A percentile compares a stretch with the other conserved stretches of the same genome.
Conservation (phyloP, 129 eudicot genomes). For the Logfia minima region DNA sequence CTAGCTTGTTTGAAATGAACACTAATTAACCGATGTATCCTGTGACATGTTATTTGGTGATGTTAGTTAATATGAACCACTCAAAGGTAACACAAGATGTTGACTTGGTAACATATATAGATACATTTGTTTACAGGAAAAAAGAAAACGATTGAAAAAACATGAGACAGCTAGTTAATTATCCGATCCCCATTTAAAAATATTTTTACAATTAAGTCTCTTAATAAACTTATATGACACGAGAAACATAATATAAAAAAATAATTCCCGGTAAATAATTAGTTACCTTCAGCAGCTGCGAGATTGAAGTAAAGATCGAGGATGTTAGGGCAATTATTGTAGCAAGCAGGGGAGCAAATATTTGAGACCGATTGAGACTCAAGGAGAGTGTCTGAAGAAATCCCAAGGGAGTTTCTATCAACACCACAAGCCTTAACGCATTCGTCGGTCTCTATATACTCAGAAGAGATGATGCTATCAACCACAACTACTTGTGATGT, state of each 20-base stretch:
- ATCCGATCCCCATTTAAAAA: too few relatives aligned
- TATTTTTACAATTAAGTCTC: too few relatives aligned
- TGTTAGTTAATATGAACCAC: conserved; percentile 18
- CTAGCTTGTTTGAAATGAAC: background rate
- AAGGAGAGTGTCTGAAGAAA: conserved; percentile 71
- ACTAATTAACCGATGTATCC: background rate
- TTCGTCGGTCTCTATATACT: conserved; percentile 63
- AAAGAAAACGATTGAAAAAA: too few relatives aligned
- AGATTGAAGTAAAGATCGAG: conserved; percentile 74
- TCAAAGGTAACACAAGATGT: conserved; percentile 19
- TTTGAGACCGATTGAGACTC: conserved; percentile 51
- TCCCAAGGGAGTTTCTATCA: conserved; percentile 55
- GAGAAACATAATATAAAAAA: background rate
- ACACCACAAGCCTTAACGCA: conserved; percentile 78
- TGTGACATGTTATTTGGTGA: background rate
- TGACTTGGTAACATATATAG: conserved; percentile 11
- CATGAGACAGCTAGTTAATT: too few relatives aligned
- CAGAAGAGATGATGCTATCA: conserved; percentile 18
- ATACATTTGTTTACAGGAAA: too few relatives aligned
- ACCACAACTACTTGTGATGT: conserved; percentile 72
- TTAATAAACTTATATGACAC: background rate
- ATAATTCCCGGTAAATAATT: background rate
- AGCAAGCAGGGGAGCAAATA: conserved; percentile 75
- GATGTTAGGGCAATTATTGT: conserved; percentile 78
- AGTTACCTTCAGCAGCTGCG: conserved; percentile 87